Conservation (phyloP, 169 alveolate genomes). For the Toxoplasma gondii region DNA sequence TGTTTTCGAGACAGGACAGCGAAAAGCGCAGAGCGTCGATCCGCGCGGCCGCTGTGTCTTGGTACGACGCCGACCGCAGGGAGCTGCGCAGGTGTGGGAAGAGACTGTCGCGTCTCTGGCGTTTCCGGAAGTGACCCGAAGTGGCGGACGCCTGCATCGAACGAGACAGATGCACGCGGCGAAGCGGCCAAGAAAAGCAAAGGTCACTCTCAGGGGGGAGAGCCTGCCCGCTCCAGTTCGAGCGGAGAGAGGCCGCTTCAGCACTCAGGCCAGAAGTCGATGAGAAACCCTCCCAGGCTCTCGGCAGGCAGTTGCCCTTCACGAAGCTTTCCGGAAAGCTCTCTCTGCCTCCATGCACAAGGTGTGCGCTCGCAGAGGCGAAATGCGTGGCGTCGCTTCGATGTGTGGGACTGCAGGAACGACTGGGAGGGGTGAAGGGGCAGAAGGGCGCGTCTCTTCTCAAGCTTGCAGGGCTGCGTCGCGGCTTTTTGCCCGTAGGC, state of each 20-base stretch:
- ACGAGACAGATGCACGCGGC: not conserved
- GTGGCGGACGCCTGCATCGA: not conserved
- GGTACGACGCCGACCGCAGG: not conserved
- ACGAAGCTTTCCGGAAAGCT: too few species aligned
- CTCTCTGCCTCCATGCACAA: too few species aligned
- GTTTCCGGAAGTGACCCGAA: not conserved
- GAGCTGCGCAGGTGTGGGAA: not conserved
- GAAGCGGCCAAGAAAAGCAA: not conserved
- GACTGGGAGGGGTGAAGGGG: not conserved
- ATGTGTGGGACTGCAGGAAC: not conserved
- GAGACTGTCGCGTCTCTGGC: not conserved
- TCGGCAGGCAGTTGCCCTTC: too few species aligned
- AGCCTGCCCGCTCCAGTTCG: too few species aligned
- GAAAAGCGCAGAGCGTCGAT: not conserved
- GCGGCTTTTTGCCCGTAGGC: not conserved
- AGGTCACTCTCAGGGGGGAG: too few species aligned
- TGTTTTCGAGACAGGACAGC: conserved; percentile 39
- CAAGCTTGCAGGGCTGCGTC: not conserved
- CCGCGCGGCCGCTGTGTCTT: not conserved
- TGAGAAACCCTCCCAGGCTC: too few species aligned
- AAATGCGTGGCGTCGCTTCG: not conserved
- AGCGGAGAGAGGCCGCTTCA: not conserved
- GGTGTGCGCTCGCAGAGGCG: too few species aligned
- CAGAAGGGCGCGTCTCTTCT: not conserved
- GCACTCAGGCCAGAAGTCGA: too few species aligned